Evolutionary conservation across 83 land plant genomes (phyloP).

Genomic region (Isoetes engelmannii): DNA sequence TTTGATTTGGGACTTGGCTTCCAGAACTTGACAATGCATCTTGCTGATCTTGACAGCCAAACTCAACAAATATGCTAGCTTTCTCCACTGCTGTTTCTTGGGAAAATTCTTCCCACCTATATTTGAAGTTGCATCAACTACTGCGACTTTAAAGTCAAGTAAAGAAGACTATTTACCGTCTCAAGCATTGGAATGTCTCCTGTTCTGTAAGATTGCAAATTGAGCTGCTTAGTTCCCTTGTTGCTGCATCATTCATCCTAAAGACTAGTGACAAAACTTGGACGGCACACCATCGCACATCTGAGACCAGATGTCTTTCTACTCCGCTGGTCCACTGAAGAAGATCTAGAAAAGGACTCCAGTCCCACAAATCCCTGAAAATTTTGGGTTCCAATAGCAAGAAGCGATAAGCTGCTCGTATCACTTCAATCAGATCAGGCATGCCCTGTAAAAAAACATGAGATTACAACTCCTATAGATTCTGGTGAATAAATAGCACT

Average conservation of each 20-base stretch:
- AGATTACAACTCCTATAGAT: neutral
- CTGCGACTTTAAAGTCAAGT: neutral
- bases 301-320: slow-evolving; percentile 19
- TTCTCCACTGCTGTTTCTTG: slow-evolving; percentile 72
- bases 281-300: slow-evolving; percentile 75
- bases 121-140: neutral
- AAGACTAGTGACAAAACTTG: slow-evolving; percentile 56
- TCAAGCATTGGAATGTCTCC: slow-evolving; percentile 40
- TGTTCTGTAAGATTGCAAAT: slow-evolving; percentile 39
- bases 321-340: slow-evolving; percentile 19
- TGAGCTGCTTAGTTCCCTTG: slow-evolving; percentile 27
- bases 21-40: neutral
- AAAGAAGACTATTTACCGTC: slow-evolving; percentile 40
- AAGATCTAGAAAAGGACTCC: slow-evolving; percentile 79
- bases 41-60: neutral
- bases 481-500: neutral
- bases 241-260: slow-evolving; percentile 49
- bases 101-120: slow-evolving; percentile 73
- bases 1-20: neutral
- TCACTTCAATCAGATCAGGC: slow-evolving; percentile 30
- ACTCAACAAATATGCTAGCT: slow-evolving; percentile 62
- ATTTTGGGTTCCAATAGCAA: slow-evolving; percentile 48
- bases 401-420: slow-evolving; percentile 59
- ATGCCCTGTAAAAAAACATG: slow-evolving; percentile 26
- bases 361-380: slow-evolving; percentile 79